Conservation (phyloP, 1,284 basidiomycete species). For the Ganoderma lucidum region DNA sequence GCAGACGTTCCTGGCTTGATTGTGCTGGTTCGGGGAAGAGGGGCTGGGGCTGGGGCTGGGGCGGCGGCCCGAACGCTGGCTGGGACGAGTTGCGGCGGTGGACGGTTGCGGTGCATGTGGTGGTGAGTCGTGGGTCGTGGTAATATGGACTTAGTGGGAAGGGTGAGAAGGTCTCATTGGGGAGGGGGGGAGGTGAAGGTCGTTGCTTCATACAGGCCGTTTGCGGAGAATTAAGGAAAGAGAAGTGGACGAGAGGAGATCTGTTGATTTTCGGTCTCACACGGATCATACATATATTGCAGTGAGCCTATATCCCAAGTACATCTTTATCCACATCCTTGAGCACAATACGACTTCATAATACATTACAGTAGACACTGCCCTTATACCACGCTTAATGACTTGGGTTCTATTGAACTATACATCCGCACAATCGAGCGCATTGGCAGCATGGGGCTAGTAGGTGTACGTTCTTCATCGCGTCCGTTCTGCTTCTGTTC, state of each 20-base stretch:
- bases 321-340: neutral
- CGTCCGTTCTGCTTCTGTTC: no score
- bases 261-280: neutral
- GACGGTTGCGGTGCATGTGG: neutral
- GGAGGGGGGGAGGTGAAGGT: neutral
- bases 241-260: neutral
- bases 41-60: neutral
- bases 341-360: neutral
- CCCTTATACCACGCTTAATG: neutral
- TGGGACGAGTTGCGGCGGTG: neutral
- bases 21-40: no score
- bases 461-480: no score
- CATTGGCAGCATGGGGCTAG: no score
- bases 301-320: neutral
- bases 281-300: neutral
- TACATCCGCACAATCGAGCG: neutral
- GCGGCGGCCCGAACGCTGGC: neutral
- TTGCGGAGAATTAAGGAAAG: neutral
- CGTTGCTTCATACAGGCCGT: constrained; percentile 12
- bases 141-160: neutral
- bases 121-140: neutral
- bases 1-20: constrained; percentile 35
- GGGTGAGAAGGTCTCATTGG: neutral
- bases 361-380: neutral
- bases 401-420: neutral